phyloP scores from a whole-genome alignment of 73 alveolate genomes.

The Stentor coeruleus region DNA sequence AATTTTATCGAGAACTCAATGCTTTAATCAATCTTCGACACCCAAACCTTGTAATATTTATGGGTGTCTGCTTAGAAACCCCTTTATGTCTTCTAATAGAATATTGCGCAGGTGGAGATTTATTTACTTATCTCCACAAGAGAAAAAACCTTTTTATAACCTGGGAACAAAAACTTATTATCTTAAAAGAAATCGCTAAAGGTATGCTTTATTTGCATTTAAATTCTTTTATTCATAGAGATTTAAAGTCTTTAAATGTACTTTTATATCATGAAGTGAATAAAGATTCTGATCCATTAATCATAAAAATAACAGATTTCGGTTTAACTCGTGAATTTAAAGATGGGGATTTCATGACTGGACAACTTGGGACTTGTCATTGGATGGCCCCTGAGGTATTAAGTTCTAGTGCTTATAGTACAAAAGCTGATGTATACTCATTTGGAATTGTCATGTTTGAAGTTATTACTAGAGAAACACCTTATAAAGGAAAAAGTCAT shows the following conservation, averaged over 20 bases:
- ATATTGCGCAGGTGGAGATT: slow-evolving; percentile 64
- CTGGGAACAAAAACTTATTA: slow-evolving; percentile 46
- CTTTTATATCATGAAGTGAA: slow-evolving; percentile 56
- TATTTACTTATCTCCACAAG: slow-evolving; percentile 46
- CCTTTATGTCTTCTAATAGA: slow-evolving; percentile 59
- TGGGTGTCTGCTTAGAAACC: slow-evolving; percentile 58
- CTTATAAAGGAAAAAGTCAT: slow-evolving; percentile 37
- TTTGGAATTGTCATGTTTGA: slow-evolving; percentile 68
- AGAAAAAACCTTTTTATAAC: slow-evolving; percentile 40
- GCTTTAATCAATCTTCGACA: slow-evolving; percentile 47
- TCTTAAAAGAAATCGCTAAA: slow-evolving; percentile 51
- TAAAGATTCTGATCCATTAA: slow-evolving; percentile 50
- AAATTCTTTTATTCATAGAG: slow-evolving; percentile 53
- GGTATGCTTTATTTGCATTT: slow-evolving; percentile 67
- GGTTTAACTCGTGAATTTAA: slow-evolving; percentile 71
- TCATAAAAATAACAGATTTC: slow-evolving; percentile 80
- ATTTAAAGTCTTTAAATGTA: slow-evolving; percentile 65
- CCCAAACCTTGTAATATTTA: slow-evolving; percentile 52
- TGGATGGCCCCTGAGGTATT: slow-evolving; percentile 82
- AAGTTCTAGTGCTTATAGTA: slow-evolving; percentile 38
- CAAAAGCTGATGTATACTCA: slow-evolving; percentile 65
- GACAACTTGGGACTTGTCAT: slow-evolving; percentile 53
- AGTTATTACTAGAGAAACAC: slow-evolving; percentile 47
- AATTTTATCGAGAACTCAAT: slow-evolving; percentile 77
- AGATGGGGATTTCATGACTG: slow-evolving; percentile 39